Evolutionary conservation across 2,329 filamentous ascomycete genomes (phyloP).

Genomic region (Eurotiales sp.): DNA sequence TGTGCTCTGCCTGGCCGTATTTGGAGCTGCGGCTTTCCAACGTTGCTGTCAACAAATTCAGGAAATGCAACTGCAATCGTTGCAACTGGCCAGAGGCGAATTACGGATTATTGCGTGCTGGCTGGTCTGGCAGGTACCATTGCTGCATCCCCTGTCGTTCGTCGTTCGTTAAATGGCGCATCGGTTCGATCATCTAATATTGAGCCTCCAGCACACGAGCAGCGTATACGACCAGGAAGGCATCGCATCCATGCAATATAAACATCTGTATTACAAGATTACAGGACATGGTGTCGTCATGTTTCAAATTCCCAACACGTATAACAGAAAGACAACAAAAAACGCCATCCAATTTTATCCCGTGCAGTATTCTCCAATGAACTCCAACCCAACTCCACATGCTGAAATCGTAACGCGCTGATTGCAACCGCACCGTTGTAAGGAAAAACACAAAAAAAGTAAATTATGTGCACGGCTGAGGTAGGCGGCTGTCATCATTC

Average conservation of each 20-base stretch:
- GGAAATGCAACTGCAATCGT: background rate
- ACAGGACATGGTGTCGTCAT: no score
- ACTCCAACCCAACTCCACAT: slow-evolving; percentile 9
- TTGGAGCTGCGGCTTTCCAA: background rate
- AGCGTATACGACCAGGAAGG: no score
- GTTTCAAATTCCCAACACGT: no score
- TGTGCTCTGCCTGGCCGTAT: no score
- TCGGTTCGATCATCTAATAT: no score
- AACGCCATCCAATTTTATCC: background rate
- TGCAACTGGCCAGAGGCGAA: background rate
- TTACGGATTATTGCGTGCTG: background rate
- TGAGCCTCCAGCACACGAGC: no score
- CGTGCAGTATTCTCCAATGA: background rate
- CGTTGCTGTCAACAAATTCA: background rate
- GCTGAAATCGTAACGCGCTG: slow-evolving; percentile 11
- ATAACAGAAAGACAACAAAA: background rate
- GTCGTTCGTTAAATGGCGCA: no score
- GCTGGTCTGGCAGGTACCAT: no score
- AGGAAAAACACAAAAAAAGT: no score
- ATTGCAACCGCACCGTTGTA: background rate
- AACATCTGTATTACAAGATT: no score
- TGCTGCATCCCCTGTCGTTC: no score
- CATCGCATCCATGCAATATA: no score
- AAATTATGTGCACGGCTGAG: background rate
- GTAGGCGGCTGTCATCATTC: background rate